A percentile compares a stretch with the other conserved stretches of the same genome.
Evolutionary conservation across 2,329 filamentous ascomycete genomes (phyloP).

Genomic region (Colletotrichum sp.): DNA sequence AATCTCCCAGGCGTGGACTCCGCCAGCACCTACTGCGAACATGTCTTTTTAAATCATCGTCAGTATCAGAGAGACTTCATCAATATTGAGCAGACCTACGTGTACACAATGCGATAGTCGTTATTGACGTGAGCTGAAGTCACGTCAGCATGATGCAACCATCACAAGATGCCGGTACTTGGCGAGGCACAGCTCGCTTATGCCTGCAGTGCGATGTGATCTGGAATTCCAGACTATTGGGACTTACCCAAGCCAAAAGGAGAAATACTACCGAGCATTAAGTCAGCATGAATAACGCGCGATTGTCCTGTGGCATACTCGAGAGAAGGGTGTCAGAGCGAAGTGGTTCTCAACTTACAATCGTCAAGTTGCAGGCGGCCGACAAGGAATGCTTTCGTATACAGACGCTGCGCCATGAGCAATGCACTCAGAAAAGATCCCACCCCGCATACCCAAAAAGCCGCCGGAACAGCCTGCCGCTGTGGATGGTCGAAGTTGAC

Average conservation of each 20-base stretch:
- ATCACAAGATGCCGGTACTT: background rate
- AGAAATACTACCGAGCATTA: background rate
- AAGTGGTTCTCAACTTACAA: background rate
- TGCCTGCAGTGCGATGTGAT: background rate
- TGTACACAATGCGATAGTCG: background rate
- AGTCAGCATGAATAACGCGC: background rate
- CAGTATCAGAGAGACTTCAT: background rate
- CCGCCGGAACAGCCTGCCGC: conserved; percentile 24
- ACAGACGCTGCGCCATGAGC: conserved; percentile 31
- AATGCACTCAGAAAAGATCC: conserved; percentile 31
- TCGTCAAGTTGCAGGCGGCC: conserved; percentile 22
- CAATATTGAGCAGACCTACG: background rate
- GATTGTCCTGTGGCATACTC: background rate
- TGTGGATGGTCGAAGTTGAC: conserved; percentile 37
- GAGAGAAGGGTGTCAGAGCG: background rate
- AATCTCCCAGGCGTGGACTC: conserved; percentile 36
- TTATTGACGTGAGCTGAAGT: conserved; percentile 2
- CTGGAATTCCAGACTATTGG: background rate
- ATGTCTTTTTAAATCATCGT: conserved; percentile 23
- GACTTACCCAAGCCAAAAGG: background rate
- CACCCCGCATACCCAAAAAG: conserved; percentile 27
- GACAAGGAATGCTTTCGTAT: conserved; percentile 21
- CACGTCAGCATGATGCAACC: background rate
- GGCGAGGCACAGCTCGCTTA: background rate
- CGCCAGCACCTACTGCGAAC: conserved; percentile 28